A percentile compares a stretch with the other conserved stretches of the same genome.
These are phyloP conservation scores for Astrothelium macrocarpum DNA, from an alignment of 495 filamentous ascomycete species.

Conservation along the genomic window DNA sequence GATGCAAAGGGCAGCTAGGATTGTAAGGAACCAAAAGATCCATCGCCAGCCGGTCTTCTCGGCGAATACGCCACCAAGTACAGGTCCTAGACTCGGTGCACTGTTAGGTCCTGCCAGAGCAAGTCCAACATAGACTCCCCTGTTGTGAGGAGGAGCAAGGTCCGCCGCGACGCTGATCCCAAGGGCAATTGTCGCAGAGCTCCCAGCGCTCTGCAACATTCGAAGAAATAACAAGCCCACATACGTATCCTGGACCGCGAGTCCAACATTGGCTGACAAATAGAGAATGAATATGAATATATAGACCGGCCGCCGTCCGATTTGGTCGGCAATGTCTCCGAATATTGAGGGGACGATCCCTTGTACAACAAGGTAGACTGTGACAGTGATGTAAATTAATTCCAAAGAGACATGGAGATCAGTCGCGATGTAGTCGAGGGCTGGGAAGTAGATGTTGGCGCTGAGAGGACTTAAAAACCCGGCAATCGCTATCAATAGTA, in stretches of 20 bases:
- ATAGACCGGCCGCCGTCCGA: slow-evolving; percentile 23
- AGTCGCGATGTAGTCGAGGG: slow-evolving; percentile 43
- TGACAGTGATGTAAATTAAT: slow-evolving; percentile 18
- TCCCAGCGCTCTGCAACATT: slow-evolving; percentile 24
- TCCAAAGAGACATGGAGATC: slow-evolving; percentile 13
- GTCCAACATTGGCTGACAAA: slow-evolving; percentile 24
- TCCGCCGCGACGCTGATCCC: slow-evolving; percentile 26
- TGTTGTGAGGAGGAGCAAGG: slow-evolving; percentile 24
- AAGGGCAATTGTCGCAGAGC: slow-evolving; percentile 26
- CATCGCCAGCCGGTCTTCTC: slow-evolving; percentile 58
- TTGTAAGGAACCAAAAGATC: slow-evolving; percentile 68
- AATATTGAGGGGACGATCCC: slow-evolving; percentile 27
- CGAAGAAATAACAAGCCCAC: slow-evolving; percentile 26
- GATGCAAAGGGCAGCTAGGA: slow-evolving; percentile 35
- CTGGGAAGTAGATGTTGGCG: slow-evolving; percentile 73
- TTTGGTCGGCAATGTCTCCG: slow-evolving; percentile 26
- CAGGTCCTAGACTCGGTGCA: slow-evolving; percentile 30
- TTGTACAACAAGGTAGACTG: slow-evolving; percentile 20
- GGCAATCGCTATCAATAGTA: slow-evolving; percentile 53
- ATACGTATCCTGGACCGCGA: slow-evolving; percentile 27
- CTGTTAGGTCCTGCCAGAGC: slow-evolving; percentile 12
- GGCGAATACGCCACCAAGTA: slow-evolving; percentile 52
- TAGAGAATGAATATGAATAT: slow-evolving; percentile 28
- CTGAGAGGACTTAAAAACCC: slow-evolving; percentile 65
- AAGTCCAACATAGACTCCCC: slow-evolving; percentile 28